phyloP scores from a whole-genome alignment of 2,329 filamentous ascomycete species.

The Colletotrichum coccodes region DNA sequence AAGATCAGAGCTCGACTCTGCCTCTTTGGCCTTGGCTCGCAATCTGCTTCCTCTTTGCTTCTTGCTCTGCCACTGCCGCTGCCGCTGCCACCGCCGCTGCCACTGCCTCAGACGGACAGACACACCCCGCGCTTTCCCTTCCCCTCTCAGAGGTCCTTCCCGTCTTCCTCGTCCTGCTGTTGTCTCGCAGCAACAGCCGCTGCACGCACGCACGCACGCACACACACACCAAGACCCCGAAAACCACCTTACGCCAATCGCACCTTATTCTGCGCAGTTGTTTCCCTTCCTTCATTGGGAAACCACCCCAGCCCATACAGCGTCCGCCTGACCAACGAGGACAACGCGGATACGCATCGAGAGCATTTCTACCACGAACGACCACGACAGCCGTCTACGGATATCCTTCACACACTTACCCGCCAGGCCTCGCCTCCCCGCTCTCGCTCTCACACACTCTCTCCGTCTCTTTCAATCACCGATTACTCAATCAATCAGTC shows the following conservation, averaged over 20 bases:
- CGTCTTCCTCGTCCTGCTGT: conserved; percentile 5
- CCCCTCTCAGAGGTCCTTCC: neutral
- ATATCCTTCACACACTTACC: no score
- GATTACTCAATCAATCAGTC: conserved; percentile 5
- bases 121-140: neutral
- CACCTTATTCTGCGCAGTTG: conserved; percentile 10
- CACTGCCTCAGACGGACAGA: neutral
- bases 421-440: no score
- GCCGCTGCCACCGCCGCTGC: neutral
- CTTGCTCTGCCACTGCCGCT: neutral
- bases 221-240: conserved; percentile 17
- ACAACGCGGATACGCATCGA: conserved; percentile 5
- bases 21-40: neutral
- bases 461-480: neutral
- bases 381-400: neutral
- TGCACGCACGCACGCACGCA: neutral
- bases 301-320: neutral
- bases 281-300: neutral
- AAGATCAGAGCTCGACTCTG: conserved; percentile 1
- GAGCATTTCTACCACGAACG: neutral
- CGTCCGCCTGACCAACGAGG: conserved; percentile 23
- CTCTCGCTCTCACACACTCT: neutral
- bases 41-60: neutral
- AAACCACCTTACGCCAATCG: conserved; percentile 30
- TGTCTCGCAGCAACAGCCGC: neutral